Conservation (phyloP, 257 asterid species). For the Ligustrum vulgare region DNA sequence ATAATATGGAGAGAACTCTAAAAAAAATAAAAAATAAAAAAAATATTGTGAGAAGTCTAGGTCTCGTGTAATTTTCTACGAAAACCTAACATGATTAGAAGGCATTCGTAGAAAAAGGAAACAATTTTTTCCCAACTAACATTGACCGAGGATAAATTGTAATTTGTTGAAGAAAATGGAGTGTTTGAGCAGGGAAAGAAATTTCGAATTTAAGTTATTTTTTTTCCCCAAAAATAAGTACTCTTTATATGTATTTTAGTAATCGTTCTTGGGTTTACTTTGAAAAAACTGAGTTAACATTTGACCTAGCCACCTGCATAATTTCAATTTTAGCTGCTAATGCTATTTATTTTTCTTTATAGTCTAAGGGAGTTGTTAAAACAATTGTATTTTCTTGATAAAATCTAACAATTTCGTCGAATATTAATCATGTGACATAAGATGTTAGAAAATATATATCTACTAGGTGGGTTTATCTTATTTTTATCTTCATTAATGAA, state of each 20-base stretch:
- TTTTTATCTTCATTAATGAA: too few species aligned
- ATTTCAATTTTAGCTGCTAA: background rate
- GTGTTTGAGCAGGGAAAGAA: background rate
- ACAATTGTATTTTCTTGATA: background rate
- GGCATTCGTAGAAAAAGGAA: background rate
- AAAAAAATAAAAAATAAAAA: too few species aligned
- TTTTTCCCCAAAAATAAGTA: too few species aligned
- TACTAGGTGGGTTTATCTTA: too few species aligned
- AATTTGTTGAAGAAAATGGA: background rate
- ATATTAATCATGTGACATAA: background rate
- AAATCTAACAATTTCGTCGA: background rate
- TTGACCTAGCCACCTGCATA: background rate
- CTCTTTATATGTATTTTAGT: background rate
- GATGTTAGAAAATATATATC: too few species aligned
- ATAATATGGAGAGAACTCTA: background rate
- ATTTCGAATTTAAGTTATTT: background rate
- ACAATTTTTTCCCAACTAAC: background rate
- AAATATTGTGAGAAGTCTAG: background rate
- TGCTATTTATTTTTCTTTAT: background rate
- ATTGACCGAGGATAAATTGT: background rate
- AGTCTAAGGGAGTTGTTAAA: background rate
- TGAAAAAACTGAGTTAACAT: background rate
- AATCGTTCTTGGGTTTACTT: background rate
- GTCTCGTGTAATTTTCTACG: background rate
- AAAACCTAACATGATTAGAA: background rate